These are phyloP conservation scores for Leccinum obscurum DNA, from an alignment of 768 basidiomycete species.

Conservation along the genomic window DNA sequence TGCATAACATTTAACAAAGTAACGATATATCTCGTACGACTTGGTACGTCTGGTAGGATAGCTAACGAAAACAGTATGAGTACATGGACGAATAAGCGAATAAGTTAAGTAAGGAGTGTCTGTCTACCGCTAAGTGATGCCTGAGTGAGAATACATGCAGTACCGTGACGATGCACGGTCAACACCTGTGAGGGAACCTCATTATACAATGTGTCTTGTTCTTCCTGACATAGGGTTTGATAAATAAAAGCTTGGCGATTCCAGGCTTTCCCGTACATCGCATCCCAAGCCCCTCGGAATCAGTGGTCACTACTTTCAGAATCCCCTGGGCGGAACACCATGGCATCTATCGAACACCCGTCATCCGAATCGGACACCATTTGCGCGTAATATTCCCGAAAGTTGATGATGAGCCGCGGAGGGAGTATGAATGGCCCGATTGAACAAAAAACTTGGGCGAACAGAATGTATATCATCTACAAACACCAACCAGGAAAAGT, in stretches of 20 bases:
- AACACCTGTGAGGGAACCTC: background rate
- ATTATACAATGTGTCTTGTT: background rate
- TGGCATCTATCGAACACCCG: slow-evolving; percentile 4
- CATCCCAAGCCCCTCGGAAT: background rate
- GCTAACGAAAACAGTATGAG: background rate
- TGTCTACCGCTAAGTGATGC: background rate
- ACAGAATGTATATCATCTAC: background rate
- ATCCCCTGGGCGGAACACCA: slow-evolving; percentile 5
- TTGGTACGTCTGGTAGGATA: background rate
- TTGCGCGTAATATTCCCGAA: slow-evolving; percentile 6
- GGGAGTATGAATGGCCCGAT: slow-evolving; percentile 10
- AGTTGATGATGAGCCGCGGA: slow-evolving; percentile 11
- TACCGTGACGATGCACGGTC: background rate
- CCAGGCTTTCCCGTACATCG: background rate
- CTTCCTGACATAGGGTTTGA: background rate
- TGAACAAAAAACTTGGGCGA: background rate
- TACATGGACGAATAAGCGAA: background rate
- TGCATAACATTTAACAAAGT: slow-evolving; percentile 8
- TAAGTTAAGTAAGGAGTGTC: background rate
- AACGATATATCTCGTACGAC: background rate
- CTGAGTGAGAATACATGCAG: background rate
- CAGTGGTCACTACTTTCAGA: background rate
- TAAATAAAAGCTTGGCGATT: background rate
- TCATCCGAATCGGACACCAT: slow-evolving; percentile 2
- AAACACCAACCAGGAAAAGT: background rate